Base-by-base conservation (phyloP, 495 filamentous ascomycete genomes). In the Copromyces sp. region DNA sequence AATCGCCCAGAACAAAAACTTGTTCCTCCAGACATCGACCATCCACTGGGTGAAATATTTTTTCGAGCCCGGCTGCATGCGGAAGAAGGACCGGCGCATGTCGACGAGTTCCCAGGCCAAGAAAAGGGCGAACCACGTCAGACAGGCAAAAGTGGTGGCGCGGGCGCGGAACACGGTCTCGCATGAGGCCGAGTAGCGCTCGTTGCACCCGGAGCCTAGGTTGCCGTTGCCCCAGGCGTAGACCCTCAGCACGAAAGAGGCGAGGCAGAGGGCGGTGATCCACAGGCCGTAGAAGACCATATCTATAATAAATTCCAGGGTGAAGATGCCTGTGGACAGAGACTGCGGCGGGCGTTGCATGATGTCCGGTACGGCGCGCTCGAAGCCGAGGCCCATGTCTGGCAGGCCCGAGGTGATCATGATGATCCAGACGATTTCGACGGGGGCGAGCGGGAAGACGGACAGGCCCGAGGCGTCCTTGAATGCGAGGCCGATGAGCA, bases 341-440 rank as follows among this genome's bases (percentile, higher is more conserved):
- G 88, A 83, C 69, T 92, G 90, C 0, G 92, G 92, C 3, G 91
- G 90, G 7, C 90, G 89, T 24, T 83, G 83, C 89, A 93, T 90
- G 72, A 93, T 88, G 71, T 92, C 89, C 1, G 88, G 86, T 0
- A 88, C 88, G 1, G 91, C 90, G 24, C 86, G 83, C 78, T 93
- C 92, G 38, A 91, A 88, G 1, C 92, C 92, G 5, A 94, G 86
- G 24, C 92, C 92, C 77, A 94, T 89, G 71, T 91, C 92, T 0
- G 91, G 88, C 68, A 94, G 87, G 2, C 88, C 90, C 8, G 90
- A 93, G 0, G 92, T 94, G 69, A 92, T 81, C 83, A 94, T 89
- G 80, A 92, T 94, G 71, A 92, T 89, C 91, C 91, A 93, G 41
- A 93, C 83, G 71, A 93, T 92, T 69, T 93, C 88, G 8, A 94